phyloP scores from a whole-genome alignment of 805 yeast genomes.

The Sugiyamaella qingdaonensis region DNA sequence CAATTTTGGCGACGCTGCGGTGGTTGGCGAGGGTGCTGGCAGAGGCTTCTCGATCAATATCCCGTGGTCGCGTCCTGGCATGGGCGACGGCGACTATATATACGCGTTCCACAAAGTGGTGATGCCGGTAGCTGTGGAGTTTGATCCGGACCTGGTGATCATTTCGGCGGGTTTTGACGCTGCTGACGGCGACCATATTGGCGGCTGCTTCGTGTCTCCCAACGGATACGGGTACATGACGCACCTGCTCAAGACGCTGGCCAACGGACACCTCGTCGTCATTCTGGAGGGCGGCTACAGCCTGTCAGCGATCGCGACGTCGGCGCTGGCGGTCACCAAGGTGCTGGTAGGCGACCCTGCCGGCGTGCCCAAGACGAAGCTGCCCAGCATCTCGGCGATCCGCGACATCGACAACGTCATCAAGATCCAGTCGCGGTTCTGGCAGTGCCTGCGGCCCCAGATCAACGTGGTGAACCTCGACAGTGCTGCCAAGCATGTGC shows the following conservation, averaged over 20 bases:
- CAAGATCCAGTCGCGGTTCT: conserved; percentile 73
- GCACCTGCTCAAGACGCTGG: conserved; percentile 79
- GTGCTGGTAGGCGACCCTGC: conserved; percentile 95
- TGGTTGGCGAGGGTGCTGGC: conserved; percentile 82
- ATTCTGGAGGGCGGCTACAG: conserved; percentile 96
- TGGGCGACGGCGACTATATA: conserved; percentile 92
- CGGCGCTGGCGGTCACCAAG: conserved; percentile 89
- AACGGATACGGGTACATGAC: conserved; percentile 97
- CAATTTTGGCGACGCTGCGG: conserved; percentile 72
- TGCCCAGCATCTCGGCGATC: conserved; percentile 73
- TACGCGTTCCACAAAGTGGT: conserved; percentile 84
- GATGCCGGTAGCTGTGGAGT: conserved; percentile 85
- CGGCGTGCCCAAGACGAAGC: conserved; percentile 57
- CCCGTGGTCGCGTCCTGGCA: conserved; percentile 90
- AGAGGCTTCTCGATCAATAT: conserved; percentile 84
- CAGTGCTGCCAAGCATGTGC: conserved; percentile 1
- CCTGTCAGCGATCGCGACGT: conserved; percentile 80
- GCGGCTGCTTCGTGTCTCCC: conserved; percentile 94
- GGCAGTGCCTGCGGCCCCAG: conserved; percentile 82
- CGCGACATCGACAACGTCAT: conserved; percentile 78
- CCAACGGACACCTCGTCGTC: conserved; percentile 83
- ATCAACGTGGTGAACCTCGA: conserved; percentile 20
- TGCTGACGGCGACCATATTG: conserved; percentile 96
- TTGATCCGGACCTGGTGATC: conserved; percentile 87
- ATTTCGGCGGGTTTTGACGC: conserved; percentile 97